Base-by-base conservation (phyloP, 768 basidiomycete species). In the Coprinellus micaceus region DNA sequence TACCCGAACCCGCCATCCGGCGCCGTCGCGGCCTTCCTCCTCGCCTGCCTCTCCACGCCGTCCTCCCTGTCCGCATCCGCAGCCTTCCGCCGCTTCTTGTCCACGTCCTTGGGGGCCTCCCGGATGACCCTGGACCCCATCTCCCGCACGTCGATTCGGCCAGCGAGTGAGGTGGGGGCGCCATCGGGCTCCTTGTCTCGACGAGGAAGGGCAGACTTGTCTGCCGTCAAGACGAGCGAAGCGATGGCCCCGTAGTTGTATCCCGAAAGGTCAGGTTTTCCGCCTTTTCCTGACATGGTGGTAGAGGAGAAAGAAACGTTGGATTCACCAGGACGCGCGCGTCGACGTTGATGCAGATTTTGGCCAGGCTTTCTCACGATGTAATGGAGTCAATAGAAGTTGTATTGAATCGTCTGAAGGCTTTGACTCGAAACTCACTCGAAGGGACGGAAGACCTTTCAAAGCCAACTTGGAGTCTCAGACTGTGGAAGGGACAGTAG, bases 161-260 rank as follows among this genome's bases (percentile, higher is more conserved):
- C 97, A 44, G 85, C 88, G 30, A 98, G 85, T 2, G 94, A 88
- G 15, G 95, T 95, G 10, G 95, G 91, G 7, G 94, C 92, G 60
- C 97, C 96, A 77, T 97, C 94, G 6, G 95, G 95, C 69, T 99
- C 96, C 74, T 91, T 91, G 80, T 95, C 92, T 60, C 94, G 81
- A 46, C 93, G 82, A 19, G 91, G 91, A 50, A 93, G 74, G 1
- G 79, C 82, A 51, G 89, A 88, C 53, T 86, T 79, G 74, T 92
- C 89, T 12, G 96, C 92, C n/a, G 91, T 94, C 66, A 98, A 79
- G 44, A 98, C 96, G 43, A 98, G 82, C 21, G 92, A 94, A 26
- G 93, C 93, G 67, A 98, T 95, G 53, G 91, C 91, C 45, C 89
- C 86, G 80, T 98, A 98, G 77, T 97, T 97, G 83, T 94, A 98